Percentiles rank a stretch among this genome's conserved stretches.
phyloP scores from a whole-genome alignment of 1,284 basidiomycete genomes.

The Ceratobasidium sp. region DNA sequence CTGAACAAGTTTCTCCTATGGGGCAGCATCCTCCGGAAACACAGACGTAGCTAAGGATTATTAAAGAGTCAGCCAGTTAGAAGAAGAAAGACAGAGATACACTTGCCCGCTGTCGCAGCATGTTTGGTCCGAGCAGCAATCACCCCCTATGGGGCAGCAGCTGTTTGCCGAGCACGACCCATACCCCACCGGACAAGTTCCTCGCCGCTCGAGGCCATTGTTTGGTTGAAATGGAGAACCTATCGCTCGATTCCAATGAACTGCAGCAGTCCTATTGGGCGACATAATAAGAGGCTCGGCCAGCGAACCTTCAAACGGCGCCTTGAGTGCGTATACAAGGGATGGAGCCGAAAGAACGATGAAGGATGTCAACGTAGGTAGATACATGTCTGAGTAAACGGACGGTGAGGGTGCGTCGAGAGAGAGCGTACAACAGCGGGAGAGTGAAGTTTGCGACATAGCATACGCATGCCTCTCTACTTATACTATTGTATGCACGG shows the following conservation, averaged over 20 bases:
- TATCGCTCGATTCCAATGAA: background rate
- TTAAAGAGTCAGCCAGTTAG: background rate
- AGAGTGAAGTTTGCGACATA: too few relatives aligned
- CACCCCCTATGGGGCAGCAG: constrained; percentile 45
- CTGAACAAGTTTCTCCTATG: constrained; percentile 29
- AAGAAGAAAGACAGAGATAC: background rate
- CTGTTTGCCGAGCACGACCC: background rate
- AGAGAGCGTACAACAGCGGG: too few relatives aligned
- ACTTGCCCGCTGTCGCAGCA: constrained; percentile 23
- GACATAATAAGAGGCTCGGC: background rate
- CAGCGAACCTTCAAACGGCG: background rate
- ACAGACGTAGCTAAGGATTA: constrained; percentile 7
- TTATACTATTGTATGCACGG: too few relatives aligned
- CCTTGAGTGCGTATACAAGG: background rate
- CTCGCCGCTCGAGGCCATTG: background rate
- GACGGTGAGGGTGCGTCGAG: too few relatives aligned
- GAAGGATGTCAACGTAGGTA: background rate
- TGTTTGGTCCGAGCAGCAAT: constrained; percentile 33
- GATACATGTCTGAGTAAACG: background rate
- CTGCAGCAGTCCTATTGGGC: background rate
- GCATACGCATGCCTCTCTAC: too few relatives aligned
- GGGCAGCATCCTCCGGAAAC: constrained; percentile 40
- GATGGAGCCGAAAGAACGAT: background rate
- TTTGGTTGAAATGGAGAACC: background rate
- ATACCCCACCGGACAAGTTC: background rate